Evolutionary conservation across 371 early-diverging fungal species (phyloP), one percentile per base, ranked within the genome.

Genomic region (Capillidium rhysosporum): DNA sequence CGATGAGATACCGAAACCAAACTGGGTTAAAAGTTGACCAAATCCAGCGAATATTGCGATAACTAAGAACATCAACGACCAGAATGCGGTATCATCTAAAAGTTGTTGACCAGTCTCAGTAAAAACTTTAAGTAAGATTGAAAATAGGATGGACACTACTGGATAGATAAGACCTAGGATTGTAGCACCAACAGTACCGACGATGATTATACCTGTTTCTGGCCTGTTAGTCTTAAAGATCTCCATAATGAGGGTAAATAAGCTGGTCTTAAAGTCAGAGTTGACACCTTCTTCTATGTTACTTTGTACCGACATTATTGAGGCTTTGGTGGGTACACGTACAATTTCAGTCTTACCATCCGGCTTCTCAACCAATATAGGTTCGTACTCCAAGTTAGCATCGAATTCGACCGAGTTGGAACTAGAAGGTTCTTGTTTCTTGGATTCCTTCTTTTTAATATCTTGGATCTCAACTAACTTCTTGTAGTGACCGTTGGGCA

Each of bases 11-110:
- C 70, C 73, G 47, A 75, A 72, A 7, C 62, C 49, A 48, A 62
- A 52, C 7, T 57, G 61, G 49, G 68, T 69, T 5, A 63, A 48
- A 26, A 67, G 47, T 44, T 71, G 61, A 12, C 64, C 65, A 21
- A 75, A 52, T 31, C 79, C 64, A 21, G 75, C 68, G 31, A 64
- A 62, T 20, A 72, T 56, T 31, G 70, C 49, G 21, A 83, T 57
- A 2, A 75, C 63, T 59, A 93, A 89, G 7, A 23, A 7, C 61
- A 82, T 69, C 45, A 86, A 71, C 0, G 87, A 70, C 63, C 79
- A 91, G 31, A 83, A 73, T 46, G 77, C 75, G 49, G 79, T 69
- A 40, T 77, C 72, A n/a, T 12, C 12, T 12, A 23, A 2, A 14
- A 31, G n/a, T 23, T 46, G 20, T 12, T 12, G 30, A 20, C n/a